Evolutionary conservation across 73 alveolate genomes (phyloP), one percentile per base, ranked within the genome.

Genomic region (Tetrahymena thermophila): DNA sequence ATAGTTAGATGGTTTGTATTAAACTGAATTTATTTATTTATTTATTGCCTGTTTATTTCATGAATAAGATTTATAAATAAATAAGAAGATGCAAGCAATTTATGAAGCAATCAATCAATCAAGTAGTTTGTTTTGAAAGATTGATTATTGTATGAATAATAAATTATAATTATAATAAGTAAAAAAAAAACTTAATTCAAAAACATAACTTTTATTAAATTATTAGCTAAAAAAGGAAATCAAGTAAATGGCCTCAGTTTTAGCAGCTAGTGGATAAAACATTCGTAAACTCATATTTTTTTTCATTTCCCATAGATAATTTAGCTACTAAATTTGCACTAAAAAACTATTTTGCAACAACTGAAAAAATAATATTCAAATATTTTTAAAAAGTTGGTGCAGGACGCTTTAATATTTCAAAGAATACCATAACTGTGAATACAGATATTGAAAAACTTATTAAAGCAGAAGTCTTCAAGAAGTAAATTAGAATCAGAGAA

Each of bases 401-500:
- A 28, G 89, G 89, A 71, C 89, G 89, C 89, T 71, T 71, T 71
- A 71, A 71, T 71, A 71, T 71, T 71, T 71, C 89, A 71, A 71
- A 71, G 89, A 71, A 71, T 71, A 71, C 89, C 89, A 71, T 71
- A 71, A 71, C 89, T 71, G 89, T 71, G 89, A 71, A 71, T 71
- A 71, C 89, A 95, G 97, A 95, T 89, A 95, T 95, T 85, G 97
- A 95, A 93, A 95, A 94, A 50, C 58, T 94, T 56, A 85, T 98
- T 93, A 96, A 97, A 94, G 96, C 98, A 35, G 98, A 95, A 83
- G 98, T 97, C 28, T 97, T 96, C 85, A 97, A 98, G 94, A 97
- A 97, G 94, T 94, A 99, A 85, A 96, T 98, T 38, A 94, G 99
- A 94, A 96, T 98, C 42, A 96, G 98, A 93, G 99, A 98, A 95